phyloP scores from a whole-genome alignment of 352 stramenopile genomes.

The Thalassiosira sp. region DNA sequence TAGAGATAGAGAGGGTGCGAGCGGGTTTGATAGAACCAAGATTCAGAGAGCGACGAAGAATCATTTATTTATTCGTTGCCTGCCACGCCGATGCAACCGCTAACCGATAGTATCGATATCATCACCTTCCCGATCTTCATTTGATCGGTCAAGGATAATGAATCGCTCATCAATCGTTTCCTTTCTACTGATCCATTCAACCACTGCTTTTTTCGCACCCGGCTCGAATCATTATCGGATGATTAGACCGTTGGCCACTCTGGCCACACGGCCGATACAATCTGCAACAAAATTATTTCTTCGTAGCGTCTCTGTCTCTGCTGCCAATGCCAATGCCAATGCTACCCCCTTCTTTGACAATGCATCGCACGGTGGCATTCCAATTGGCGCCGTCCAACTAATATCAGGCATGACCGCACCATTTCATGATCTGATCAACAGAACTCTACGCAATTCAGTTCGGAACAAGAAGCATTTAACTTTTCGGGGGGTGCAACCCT shows the following conservation, averaged over 20 bases:
- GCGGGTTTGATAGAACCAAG: too few relatives aligned
- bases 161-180: background rate
- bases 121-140: too few relatives aligned
- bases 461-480: background rate
- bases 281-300: background rate
- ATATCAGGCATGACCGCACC: background rate
- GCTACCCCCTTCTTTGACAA: background rate
- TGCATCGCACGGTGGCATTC: constrained; percentile 7
- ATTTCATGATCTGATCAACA: background rate
- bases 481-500: constrained; percentile 8
- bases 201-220: background rate
- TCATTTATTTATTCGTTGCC: too few relatives aligned
- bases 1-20: too few relatives aligned
- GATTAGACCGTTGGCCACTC: background rate
- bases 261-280: background rate
- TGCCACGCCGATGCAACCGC: too few relatives aligned
- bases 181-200: background rate
- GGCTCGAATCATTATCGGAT: background rate
- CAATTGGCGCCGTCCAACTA: constrained; percentile 8
- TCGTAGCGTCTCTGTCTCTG: background rate
- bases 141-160: background rate
- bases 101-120: too few relatives aligned
- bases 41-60: too few relatives aligned
- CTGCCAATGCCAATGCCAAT: background rate
- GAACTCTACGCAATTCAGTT: background rate